Base-by-base conservation (phyloP, 495 filamentous ascomycete genomes). In the Lasiosphaeria miniovina region DNA sequence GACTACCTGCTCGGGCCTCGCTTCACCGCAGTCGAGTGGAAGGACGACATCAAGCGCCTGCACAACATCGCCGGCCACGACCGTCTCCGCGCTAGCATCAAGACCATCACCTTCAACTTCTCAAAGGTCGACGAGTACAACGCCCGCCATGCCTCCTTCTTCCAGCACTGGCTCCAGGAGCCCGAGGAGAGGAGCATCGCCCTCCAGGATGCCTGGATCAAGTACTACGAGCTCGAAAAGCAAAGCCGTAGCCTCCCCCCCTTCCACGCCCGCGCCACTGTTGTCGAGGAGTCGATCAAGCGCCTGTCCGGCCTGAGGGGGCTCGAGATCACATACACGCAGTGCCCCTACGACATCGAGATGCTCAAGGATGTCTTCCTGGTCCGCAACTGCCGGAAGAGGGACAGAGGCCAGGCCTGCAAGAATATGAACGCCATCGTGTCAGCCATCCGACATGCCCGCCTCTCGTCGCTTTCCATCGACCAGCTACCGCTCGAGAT, bases 401-500 rank as follows among this genome's bases (percentile, higher is more conserved):
- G 72, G 40, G 72, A 79, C 65, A 67, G 74, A 43, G 62, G 58
- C 32, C 70, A 73, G 57, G 72, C 76, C 17, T 74, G 72, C 63
- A 73, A 74, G 63, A 76, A 74, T 59, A 57, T 78, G 41, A 74
- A 76, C 66, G 71, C 71, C 62, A 71, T 79, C 55, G 70, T 79
- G 57, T 72, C 69, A 51, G 77, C 76, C 32, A 58, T 78, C 43
- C 70, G 73, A 34, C 74, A 77, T 49, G 60, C 69, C 48, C 67
- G 58, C 31, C 65, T 79, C n/a, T 55, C 61, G 17, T 71, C 72
- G 6, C 71, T 80, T 40, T 71, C 70, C 55, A 72, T 78, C 58
- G 75, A 78, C 61, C 75, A 75, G 15, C 70, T 80, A 15, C 77
- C 77, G 24, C 74, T 80, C 38, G 76, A 76, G 53, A 56, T 78